phyloP scores from a whole-genome alignment of 2,329 filamentous ascomycete genomes.

The Stemphylium vesicarium region DNA sequence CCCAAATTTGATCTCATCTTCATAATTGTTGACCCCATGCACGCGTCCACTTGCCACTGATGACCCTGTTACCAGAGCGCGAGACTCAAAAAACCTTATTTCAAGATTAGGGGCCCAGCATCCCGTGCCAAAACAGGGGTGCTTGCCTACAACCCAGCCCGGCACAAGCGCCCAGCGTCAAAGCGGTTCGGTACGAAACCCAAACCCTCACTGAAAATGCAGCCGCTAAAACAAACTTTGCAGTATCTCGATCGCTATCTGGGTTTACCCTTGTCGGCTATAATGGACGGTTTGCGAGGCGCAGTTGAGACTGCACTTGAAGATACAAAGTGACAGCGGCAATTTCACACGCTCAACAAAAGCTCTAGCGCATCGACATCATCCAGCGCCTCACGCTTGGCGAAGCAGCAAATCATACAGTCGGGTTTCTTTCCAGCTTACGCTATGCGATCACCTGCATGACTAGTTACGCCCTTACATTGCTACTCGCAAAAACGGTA shows the following conservation, averaged over 20 bases:
- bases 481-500: constrained; percentile 6
- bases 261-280: background rate
- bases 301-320: background rate
- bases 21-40: constrained; percentile 1
- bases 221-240: constrained; percentile 12
- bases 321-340: background rate
- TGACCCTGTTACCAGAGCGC: constrained; percentile 6
- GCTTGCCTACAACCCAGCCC: constrained; percentile 1
- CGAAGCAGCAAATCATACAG: constrained; percentile 15
- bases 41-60: constrained; percentile 1
- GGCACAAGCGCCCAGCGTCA: constrained; percentile 17
- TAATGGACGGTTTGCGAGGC: background rate
- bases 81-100: constrained; percentile 5
- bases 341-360: constrained; percentile 2
- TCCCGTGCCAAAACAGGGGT: constrained; percentile 9
- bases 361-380: constrained; percentile 5
- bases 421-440: constrained; percentile 6
- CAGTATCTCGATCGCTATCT: background rate
- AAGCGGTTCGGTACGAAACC: constrained; percentile 25
- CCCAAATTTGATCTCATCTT: constrained; percentile 15
- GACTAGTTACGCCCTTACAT: constrained; percentile 23
- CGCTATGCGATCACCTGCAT: constrained; percentile 32
- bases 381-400: constrained; percentile 2
- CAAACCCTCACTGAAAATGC: constrained; percentile 5
- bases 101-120: constrained; percentile 5